Evolutionary conservation across 73 alveolate genomes (phyloP).

Genomic region (Tetrahymena thermophila): DNA sequence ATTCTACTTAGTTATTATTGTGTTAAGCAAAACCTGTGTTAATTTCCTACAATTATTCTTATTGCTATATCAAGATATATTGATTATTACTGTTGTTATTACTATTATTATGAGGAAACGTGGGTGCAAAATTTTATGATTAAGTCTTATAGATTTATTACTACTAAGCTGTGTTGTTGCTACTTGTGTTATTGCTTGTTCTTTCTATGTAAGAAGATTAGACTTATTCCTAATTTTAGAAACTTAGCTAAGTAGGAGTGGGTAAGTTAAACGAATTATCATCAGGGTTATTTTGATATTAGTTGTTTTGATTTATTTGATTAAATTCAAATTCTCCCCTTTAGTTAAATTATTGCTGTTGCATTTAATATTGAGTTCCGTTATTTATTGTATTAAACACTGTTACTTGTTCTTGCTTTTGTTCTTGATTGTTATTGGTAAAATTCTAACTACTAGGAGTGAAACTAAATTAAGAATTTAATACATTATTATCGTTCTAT

Average conservation of each 20-base stretch:
- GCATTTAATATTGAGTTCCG: not conserved
- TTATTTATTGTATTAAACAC: not conserved
- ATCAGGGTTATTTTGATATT: not conserved
- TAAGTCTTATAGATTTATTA: not conserved
- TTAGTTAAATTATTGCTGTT: not conserved
- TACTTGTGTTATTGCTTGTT: not conserved
- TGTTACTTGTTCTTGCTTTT: not conserved
- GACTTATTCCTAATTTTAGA: not conserved
- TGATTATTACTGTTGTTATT: not conserved
- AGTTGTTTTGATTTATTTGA: not conserved
- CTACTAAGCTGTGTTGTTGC: not conserved
- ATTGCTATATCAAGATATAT: not conserved
- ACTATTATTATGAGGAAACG: not conserved
- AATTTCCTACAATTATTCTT: not conserved
- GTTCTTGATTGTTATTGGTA: not conserved
- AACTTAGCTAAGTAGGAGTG: not conserved
- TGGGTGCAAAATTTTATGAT: not conserved
- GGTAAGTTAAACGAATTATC: not conserved
- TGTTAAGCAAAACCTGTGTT: not conserved
- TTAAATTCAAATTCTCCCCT: not conserved
- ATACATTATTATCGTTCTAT: not conserved
- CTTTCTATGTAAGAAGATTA: not conserved
- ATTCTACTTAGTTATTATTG: not conserved
- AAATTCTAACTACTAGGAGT: not conserved
- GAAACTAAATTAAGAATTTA: not conserved